Evolutionary conservation across 306 rosid genomes (phyloP), one percentile per base, ranked within the genome.

Genomic region (Potentilla sterilis): DNA sequence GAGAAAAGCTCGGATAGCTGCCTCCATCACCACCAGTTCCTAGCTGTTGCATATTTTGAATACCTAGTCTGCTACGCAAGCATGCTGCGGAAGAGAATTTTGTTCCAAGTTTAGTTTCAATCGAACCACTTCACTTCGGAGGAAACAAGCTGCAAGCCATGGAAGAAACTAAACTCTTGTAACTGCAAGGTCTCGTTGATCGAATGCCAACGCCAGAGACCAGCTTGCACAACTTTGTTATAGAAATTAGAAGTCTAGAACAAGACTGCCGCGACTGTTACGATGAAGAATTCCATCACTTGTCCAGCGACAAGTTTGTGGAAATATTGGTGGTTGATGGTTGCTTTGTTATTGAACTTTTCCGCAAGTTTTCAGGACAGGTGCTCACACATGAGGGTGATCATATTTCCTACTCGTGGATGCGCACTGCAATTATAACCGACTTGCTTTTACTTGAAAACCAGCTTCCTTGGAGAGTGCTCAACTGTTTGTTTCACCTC

Each of bases 401-500:
- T 40, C 70, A 48, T 66, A 7, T 44, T 21, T 3, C 16, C 16
- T 2, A 1, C 1, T 0, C 70, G 3, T 66, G 70, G 70, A 65
- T 18, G 46, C 18, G 7, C 9, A 0, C 49, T 4, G 43, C 46
- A n/a, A 11, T 66, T n/a, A 4, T 3, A 4, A 66, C 24, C 7
- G 70, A 66, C 49, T 66, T 66, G 70, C 70, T 66, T 41, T 40
- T 66, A 40, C 70, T 66, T 66, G 70, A 66, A 41, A 66, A 66
- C 70, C 70, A 66, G 35, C 70, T 66, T n/a, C 70, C 49, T 40
- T 41, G 70, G 51, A 41, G 4, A 66, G 51, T 66, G 4, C 15
- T 66, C 9, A 40, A 10, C 32, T 10, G 70, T 66, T 41, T 66
- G 28, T 40, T 66, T 41, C 9, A 41, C 18, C 70, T 66, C 34